Conservation (phyloP, 2,329 filamentous ascomycete species). For the Fusarium goolgardi region DNA sequence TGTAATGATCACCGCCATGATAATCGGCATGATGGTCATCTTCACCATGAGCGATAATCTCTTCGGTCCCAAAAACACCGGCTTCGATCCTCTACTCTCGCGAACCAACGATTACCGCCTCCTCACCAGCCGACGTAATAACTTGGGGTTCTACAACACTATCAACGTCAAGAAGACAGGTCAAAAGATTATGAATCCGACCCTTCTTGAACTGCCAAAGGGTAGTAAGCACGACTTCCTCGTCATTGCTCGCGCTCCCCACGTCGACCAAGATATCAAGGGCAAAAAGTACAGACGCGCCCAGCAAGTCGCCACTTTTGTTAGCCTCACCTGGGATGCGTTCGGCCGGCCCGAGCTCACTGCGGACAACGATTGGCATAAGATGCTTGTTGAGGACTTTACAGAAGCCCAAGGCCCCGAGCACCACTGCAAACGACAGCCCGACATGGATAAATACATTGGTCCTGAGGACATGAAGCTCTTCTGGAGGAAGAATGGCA, state of each 20-base stretch:
- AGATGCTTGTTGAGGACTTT: slow-evolving; percentile 40
- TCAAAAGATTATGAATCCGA: slow-evolving; percentile 43
- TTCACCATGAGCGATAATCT: slow-evolving; percentile 11
- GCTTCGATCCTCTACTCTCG: slow-evolving; percentile 37
- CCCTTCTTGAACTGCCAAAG: slow-evolving; percentile 37
- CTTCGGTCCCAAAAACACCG: not conserved
- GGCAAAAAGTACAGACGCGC: slow-evolving; percentile 39
- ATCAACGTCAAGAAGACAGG: slow-evolving; percentile 41
- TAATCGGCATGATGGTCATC: slow-evolving; percentile 25
- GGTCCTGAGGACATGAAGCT: slow-evolving; percentile 43
- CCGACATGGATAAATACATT: slow-evolving; percentile 44
- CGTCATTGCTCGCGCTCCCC: slow-evolving; percentile 38
- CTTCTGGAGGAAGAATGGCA: slow-evolving; percentile 41
- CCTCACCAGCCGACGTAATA: slow-evolving; percentile 36
- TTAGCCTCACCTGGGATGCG: slow-evolving; percentile 34
- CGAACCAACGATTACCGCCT: slow-evolving; percentile 39
- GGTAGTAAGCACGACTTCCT: slow-evolving; percentile 41
- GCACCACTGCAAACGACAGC: slow-evolving; percentile 40
- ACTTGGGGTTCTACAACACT: slow-evolving; percentile 38
- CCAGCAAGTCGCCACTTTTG: slow-evolving; percentile 39
- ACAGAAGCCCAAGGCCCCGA: slow-evolving; percentile 32
- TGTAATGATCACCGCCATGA: slow-evolving; percentile 19
- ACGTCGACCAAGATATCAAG: slow-evolving; percentile 37
- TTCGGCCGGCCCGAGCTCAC: slow-evolving; percentile 40
- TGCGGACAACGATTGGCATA: slow-evolving; percentile 36